phyloP scores from a whole-genome alignment of 352 stramenopile species.

The Pythium rhizo-oryzae region DNA sequence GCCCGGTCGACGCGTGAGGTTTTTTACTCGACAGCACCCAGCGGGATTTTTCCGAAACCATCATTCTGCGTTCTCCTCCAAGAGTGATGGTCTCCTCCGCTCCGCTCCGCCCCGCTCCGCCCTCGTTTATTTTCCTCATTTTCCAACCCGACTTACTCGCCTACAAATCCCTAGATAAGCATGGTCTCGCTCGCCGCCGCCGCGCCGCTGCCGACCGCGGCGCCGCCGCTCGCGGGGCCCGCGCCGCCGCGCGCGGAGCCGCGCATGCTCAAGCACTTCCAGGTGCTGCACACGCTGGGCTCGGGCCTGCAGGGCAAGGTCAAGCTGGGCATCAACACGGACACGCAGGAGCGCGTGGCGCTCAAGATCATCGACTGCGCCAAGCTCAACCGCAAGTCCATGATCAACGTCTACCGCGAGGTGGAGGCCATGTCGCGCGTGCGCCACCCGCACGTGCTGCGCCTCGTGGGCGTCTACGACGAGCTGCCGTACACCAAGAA shows the following conservation, averaged over 20 bases:
- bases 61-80: constrained; percentile 27
- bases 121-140: background rate
- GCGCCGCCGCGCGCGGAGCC: constrained; percentile 12
- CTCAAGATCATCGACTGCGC: constrained; percentile 91
- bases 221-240: background rate
- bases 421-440: constrained; percentile 91
- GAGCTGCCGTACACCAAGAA: constrained; percentile 78
- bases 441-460: constrained; percentile 80
- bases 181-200: constrained; percentile 18
- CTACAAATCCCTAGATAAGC: background rate
- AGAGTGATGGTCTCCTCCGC: constrained; percentile 34
- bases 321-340: constrained; percentile 84
- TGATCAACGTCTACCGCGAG: constrained; percentile 89
- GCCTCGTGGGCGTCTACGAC: constrained; percentile 75
- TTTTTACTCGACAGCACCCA: constrained; percentile 19
- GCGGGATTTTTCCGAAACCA: constrained; percentile 39
- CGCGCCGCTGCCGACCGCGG: background rate
- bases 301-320: constrained; percentile 86
- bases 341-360: constrained; percentile 81
- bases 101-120: background rate
- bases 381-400: constrained; percentile 80
- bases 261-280: constrained; percentile 76
- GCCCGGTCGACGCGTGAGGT: background rate
- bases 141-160: background rate
- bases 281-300: constrained; percentile 80